Conservation (phyloP, 768 basidiomycete genomes). For the Rhodotorula toruloides region DNA sequence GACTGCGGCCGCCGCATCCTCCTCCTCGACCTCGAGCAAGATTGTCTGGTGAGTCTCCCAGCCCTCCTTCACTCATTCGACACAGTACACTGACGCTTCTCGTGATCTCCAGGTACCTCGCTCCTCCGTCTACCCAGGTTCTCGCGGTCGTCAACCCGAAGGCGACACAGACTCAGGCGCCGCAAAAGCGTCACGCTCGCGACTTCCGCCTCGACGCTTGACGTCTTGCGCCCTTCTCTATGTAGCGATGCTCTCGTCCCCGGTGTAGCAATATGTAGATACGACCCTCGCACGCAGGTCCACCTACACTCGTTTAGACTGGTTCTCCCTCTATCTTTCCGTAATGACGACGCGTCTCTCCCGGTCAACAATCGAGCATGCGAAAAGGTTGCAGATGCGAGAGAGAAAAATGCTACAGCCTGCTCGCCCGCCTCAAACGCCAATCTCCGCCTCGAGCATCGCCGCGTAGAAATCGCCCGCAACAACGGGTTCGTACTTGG, state of each 20-base stretch:
- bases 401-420: too few relatives aligned
- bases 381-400: too few relatives aligned
- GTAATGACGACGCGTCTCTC: too few relatives aligned
- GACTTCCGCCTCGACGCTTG: slow-evolving; percentile 7
- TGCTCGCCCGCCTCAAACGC: slow-evolving; percentile 4
- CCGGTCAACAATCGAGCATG: too few relatives aligned
- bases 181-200: slow-evolving; percentile 1
- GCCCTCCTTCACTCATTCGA: too few relatives aligned
- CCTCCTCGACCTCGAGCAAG: not conserved
- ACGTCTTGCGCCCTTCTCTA: not conserved
- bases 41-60: not conserved
- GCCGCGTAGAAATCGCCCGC: slow-evolving; percentile 30
- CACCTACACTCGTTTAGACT: too few relatives aligned
- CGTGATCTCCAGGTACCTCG: not conserved
- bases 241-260: too few relatives aligned
- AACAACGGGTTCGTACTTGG: slow-evolving; percentile 25
- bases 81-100: too few relatives aligned
- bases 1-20: not conserved
- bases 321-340: too few relatives aligned
- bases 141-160: slow-evolving; percentile 7
- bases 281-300: too few relatives aligned
- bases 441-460: slow-evolving; percentile 26
- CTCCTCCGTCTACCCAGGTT: not conserved
- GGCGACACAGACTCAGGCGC: not conserved
- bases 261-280: too few relatives aligned